phyloP scores from a whole-genome alignment of 2,329 filamentous ascomycete genomes.

The Chrysoporthe cubensis region DNA sequence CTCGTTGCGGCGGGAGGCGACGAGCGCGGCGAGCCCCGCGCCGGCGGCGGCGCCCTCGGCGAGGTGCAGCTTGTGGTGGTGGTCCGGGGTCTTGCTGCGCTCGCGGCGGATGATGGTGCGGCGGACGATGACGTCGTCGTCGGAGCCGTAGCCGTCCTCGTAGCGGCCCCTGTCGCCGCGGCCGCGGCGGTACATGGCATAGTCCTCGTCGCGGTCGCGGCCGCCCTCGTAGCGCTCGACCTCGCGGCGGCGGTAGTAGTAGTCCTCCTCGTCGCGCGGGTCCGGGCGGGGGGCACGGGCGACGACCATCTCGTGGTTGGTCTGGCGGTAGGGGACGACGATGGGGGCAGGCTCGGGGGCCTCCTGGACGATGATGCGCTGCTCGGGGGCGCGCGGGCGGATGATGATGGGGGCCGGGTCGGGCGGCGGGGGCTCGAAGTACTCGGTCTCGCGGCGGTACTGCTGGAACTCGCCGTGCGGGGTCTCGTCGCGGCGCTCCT shows the following conservation, averaged over 20 bases:
- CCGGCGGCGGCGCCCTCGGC: conserved; percentile 69
- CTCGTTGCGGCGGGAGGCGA: conserved; percentile 57
- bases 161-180: conserved; percentile 43
- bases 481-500: conserved; percentile 53
- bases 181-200: conserved; percentile 37
- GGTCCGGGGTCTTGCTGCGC: conserved; percentile 52
- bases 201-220: conserved; percentile 40
- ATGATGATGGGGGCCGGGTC: conserved; percentile 56
- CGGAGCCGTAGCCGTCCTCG: conserved; percentile 42
- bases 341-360: conserved; percentile 56
- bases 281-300: conserved; percentile 37
- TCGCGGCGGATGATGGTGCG: conserved; percentile 55
- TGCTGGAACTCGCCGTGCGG: conserved; percentile 57
- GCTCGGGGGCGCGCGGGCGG: conserved; percentile 58
- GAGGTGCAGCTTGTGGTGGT: conserved; percentile 61
- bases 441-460: conserved; percentile 66
- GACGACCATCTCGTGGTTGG: conserved; percentile 42
- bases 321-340: conserved; percentile 51
- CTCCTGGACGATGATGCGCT: conserved; percentile 65
- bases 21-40: conserved; percentile 63
- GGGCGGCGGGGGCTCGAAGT: conserved; percentile 56
- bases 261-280: conserved; percentile 50
- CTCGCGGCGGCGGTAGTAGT: conserved; percentile 55
- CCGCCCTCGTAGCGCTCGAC: conserved; percentile 44
- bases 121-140: conserved; percentile 47